A percentile compares a stretch with the other conserved stretches of the same genome.
These are phyloP conservation scores for Phylloporus sp. DNA, from an alignment of 768 basidiomycete species.

Conservation along the genomic window DNA sequence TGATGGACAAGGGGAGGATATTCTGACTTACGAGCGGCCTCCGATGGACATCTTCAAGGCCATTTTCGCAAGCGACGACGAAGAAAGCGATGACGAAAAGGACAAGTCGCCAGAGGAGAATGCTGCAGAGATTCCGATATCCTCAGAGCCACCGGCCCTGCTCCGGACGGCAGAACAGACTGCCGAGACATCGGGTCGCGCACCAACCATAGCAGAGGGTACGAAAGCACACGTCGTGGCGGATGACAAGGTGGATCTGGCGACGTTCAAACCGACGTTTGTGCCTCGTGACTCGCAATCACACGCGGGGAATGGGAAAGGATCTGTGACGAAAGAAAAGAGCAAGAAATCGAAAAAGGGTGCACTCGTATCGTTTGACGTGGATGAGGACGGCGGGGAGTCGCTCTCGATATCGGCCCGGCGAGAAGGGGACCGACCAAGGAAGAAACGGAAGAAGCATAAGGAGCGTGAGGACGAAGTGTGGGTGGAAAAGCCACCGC, in stretches of 20 bases:
- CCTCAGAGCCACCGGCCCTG: constrained; percentile 12
- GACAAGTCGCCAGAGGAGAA: constrained; percentile 19
- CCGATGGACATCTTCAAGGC: constrained; percentile 94
- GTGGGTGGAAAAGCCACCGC: constrained; percentile 65
- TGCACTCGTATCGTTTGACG: constrained; percentile 68
- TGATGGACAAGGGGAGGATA: constrained; percentile 82
- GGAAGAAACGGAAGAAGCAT: constrained; percentile 40
- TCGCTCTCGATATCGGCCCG: constrained; percentile 26
- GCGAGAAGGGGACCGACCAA: constrained; percentile 34
- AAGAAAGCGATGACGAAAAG: constrained; percentile 71
- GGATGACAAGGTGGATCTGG: constrained; percentile 42
- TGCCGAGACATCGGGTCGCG: neutral
- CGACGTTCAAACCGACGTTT: constrained; percentile 88
- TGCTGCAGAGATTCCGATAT: neutral
- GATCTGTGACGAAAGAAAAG: constrained; percentile 42
- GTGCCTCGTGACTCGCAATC: constrained; percentile 45
- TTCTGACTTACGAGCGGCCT: constrained; percentile 82
- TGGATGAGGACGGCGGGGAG: constrained; percentile 58
- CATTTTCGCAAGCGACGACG: constrained; percentile 94
- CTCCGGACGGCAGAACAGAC: neutral
- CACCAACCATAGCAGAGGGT: neutral
- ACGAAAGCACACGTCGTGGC: neutral
- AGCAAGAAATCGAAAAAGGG: constrained; percentile 42
- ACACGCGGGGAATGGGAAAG: constrained; percentile 41
- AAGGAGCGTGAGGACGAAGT: constrained; percentile 46